Percentiles rank a stretch among this genome's conserved stretches.
These are phyloP conservation scores for Teratosphaeria zuluensis DNA, from an alignment of 2,329 filamentous ascomycete species.

Conservation along the genomic window DNA sequence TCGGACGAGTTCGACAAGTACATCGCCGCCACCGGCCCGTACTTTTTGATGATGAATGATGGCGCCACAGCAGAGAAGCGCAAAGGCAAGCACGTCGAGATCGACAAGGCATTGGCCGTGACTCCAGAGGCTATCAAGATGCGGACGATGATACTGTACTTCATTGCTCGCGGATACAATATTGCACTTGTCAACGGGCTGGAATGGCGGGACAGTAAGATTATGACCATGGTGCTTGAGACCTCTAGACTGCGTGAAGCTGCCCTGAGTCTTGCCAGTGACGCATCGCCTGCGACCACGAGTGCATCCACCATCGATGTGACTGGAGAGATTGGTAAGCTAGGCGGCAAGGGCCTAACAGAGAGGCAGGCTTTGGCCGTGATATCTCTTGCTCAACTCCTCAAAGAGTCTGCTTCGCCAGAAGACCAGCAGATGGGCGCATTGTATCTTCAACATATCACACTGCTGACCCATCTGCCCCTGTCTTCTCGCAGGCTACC, in stretches of 20 bases:
- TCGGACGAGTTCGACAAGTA: constrained; percentile 47
- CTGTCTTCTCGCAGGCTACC: constrained; percentile 21
- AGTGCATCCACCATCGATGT: constrained; percentile 7
- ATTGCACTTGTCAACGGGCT: constrained; percentile 55
- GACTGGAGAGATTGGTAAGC: constrained; percentile 8
- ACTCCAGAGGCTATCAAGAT: constrained; percentile 15
- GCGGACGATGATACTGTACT: constrained; percentile 44
- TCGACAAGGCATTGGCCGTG: constrained; percentile 2
- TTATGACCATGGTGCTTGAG: constrained; percentile 42
- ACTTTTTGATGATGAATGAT: constrained; percentile 62
- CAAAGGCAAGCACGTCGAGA: constrained; percentile 11
- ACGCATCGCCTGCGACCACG: neutral
- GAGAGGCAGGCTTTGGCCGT: constrained; percentile 19
- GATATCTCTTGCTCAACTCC: constrained; percentile 14
- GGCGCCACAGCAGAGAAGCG: constrained; percentile 32
- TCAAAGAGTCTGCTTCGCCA: constrained; percentile 4
- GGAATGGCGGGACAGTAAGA: constrained; percentile 55
- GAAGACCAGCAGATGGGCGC: constrained; percentile 8
- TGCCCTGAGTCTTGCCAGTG: neutral
- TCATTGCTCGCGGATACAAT: constrained; percentile 49
- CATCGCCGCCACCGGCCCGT: constrained; percentile 43
- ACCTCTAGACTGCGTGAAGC: constrained; percentile 7
- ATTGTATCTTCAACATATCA: constrained; percentile 21
- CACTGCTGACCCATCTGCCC: constrained; percentile 20
- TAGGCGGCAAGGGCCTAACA: constrained; percentile 10